phyloP scores from a whole-genome alignment of 2,329 filamentous ascomycete genomes.

The Botryosphaeria dothidea region DNA sequence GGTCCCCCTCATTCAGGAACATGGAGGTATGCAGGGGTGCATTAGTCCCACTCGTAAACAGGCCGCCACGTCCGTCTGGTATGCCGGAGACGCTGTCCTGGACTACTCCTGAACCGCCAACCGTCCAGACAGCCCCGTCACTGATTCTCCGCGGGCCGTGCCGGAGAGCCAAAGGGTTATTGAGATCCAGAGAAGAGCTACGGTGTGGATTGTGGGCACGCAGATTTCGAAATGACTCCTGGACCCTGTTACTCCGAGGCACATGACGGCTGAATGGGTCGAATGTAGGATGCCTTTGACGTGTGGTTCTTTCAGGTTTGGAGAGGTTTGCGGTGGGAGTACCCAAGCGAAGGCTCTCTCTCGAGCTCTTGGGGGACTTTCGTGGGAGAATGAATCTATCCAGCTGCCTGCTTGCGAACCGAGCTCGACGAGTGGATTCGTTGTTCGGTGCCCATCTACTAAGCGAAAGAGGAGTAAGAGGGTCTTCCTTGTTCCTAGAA shows the following conservation, averaged over 20 bases:
- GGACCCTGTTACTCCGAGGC: conserved; percentile 33
- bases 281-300: conserved; percentile 43
- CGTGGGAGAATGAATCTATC: conserved; percentile 62
- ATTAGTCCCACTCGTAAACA: conserved; percentile 70
- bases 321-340: conserved; percentile 50
- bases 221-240: conserved; percentile 34
- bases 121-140: conserved; percentile 71
- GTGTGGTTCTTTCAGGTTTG: conserved; percentile 47
- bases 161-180: not conserved
- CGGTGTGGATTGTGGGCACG: conserved; percentile 17
- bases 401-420: conserved; percentile 38
- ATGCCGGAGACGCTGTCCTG: conserved; percentile 52
- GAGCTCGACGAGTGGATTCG: conserved; percentile 25
- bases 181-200: not conserved
- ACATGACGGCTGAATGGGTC: conserved; percentile 57
- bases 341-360: conserved; percentile 54
- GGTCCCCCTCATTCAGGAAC: conserved; percentile 53
- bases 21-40: conserved; percentile 64
- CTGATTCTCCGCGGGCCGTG: conserved; percentile 53
- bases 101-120: conserved; percentile 68
- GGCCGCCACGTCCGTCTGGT: conserved; percentile 63
- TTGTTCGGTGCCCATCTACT: conserved; percentile 34
- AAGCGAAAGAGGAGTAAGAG: conserved; percentile 20
- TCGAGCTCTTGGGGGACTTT: conserved; percentile 41
- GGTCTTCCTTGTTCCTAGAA: conserved; percentile 1